phyloP scores from a whole-genome alignment of 2,329 filamentous ascomycete species.

The Chrysoporthe cubensis region DNA sequence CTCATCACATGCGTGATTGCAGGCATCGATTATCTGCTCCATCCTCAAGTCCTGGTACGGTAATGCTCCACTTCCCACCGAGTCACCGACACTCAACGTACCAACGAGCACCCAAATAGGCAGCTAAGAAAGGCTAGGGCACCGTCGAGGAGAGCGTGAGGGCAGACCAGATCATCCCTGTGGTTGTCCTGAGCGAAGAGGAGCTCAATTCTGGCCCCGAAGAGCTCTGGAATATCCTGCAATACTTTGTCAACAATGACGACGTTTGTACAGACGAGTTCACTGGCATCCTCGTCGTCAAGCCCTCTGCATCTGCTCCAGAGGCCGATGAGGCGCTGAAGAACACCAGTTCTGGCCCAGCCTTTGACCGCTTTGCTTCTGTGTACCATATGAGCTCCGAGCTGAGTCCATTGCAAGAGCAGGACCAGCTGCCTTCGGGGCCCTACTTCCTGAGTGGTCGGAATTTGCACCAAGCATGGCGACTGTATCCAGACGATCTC shows the following conservation, averaged over 20 bases:
- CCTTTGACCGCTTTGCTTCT: slow-evolving; percentile 5
- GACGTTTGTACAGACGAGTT: slow-evolving; percentile 47
- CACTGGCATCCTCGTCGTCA: slow-evolving; percentile 44
- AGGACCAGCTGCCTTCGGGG: slow-evolving; percentile 40
- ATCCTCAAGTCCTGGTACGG: slow-evolving; percentile 43
- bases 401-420: not conserved
- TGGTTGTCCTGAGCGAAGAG: slow-evolving; percentile 44
- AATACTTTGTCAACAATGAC: slow-evolving; percentile 40
- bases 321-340: slow-evolving; percentile 7
- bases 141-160: slow-evolving; percentile 47
- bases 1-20: slow-evolving; percentile 40
- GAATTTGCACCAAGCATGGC: slow-evolving; percentile 47
- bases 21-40: slow-evolving; percentile 45
- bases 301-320: slow-evolving; percentile 34
- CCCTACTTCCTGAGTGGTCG: slow-evolving; percentile 48
- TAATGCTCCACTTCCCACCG: too few relatives aligned
- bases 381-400: slow-evolving; percentile 17
- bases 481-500: slow-evolving; percentile 44
- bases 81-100: not conserved
- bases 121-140: slow-evolving; percentile 36
- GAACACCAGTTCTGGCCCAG: not conserved
- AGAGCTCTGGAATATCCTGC: slow-evolving; percentile 41
- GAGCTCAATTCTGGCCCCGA: slow-evolving; percentile 39
- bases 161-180: slow-evolving; percentile 45
- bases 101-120: not conserved